Conservation (phyloP, 306 rosid species). For the Ziziphus jujuba region DNA sequence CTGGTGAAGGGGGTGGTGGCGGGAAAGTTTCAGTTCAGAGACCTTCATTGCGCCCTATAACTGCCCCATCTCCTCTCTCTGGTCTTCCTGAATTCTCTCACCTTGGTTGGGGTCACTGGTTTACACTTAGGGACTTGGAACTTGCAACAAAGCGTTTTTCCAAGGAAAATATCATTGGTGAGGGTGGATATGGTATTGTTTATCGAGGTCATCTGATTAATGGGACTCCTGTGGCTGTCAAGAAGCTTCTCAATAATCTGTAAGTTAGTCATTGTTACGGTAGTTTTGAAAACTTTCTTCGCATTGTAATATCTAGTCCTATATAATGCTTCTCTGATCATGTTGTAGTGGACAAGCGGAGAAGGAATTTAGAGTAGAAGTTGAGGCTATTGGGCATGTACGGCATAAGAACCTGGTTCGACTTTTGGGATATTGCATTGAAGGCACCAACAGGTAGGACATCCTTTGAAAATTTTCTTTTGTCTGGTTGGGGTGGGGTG, state of each 20-base stretch:
- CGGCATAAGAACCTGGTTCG: conserved; percentile 92
- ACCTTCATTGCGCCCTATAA: conserved; percentile 50
- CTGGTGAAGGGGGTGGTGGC: conserved; percentile 59
- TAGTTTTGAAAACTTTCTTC: conserved; percentile 1
- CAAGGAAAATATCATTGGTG: conserved; percentile 80
- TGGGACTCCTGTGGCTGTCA: conserved; percentile 86
- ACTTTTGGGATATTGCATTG: conserved; percentile 85
- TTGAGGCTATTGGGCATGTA: conserved; percentile 95
- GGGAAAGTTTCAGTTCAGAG: conserved; percentile 37
- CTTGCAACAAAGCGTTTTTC: conserved; percentile 83
- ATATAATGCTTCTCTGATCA: conserved; percentile 15
- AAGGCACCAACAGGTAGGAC: conserved; percentile 88
- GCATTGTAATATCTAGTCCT: conserved; percentile 8
- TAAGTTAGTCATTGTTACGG: conserved; percentile 43
- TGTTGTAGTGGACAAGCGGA: conserved; percentile 89
- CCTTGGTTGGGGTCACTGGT: conserved; percentile 99
- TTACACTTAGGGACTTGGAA: conserved; percentile 88
- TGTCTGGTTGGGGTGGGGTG: too few species aligned
- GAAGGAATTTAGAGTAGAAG: conserved; percentile 94
- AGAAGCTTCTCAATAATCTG: conserved; percentile 90
- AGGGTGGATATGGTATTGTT: conserved; percentile 96
- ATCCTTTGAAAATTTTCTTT: not conserved
- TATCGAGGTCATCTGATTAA: conserved; percentile 72
- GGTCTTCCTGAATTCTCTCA: conserved; percentile 93
- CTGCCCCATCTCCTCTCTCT: conserved; percentile 67